Evolutionary conservation across 140 eudicot genomes (phyloP), one percentile per base, ranked within the genome.

Genomic region (Stevia rebaudiana): DNA sequence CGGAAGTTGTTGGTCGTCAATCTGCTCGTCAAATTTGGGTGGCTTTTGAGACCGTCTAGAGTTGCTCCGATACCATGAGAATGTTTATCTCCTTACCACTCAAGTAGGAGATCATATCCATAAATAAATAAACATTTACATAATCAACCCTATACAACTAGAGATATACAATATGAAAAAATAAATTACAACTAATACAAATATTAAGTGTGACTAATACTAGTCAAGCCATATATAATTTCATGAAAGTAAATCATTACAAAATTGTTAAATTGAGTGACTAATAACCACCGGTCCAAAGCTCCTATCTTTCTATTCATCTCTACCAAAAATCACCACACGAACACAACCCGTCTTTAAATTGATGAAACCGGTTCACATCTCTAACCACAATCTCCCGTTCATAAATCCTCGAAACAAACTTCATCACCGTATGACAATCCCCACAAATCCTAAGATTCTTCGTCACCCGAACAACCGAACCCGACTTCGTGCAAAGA

Each of bases 401-500:
- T 5, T 3, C 74, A 43, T 78, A 83, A 17, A 80, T 63, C 63
- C 37, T 75, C 5, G 87, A 86, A 19, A 86, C 71, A 49, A 78
- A 80, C 74, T 86, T 86, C 57, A 86, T 67, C 18, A 71, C 81
- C 6, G 82, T 71, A 59, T 86, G 95, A 53, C 90, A 83, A 61
- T 86, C 90, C 0, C 83, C 95, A 42, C 95, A 86, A 13, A 86
- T 86, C 43, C 87, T 74, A 43, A 83, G 85, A 64, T 86, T 86
- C 71, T 80, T 83, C 5, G 95, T 83, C 10, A 86, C 76, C 11
- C 87, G 76, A 25, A 83, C 68, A 67, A 78, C 69, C 3, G 72
- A 60, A 17, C 79, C 82, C 0, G 77, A 76, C 22, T 63, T 65
- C 16, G 95, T 73, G 48, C 71, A 55, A 21, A 83, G 66, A 24